Evolutionary conservation across 2,329 filamentous ascomycete species (phyloP), one percentile per base, ranked within the genome.

Genomic region (Hypoxylon sp.): DNA sequence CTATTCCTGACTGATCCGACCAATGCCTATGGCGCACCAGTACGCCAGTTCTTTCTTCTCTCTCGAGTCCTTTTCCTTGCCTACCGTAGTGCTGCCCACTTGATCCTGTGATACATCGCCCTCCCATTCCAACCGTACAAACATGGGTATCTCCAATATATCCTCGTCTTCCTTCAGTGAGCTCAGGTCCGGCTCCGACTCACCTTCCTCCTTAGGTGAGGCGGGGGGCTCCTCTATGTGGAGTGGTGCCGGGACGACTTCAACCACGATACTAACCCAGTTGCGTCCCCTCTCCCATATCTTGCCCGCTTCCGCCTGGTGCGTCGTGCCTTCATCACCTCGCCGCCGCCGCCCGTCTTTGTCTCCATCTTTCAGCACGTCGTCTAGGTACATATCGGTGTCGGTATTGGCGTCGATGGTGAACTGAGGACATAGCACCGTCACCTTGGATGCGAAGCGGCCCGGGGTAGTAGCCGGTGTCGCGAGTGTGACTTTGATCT

Each of bases 241-340:
- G 22, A 90, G 78, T 49, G 84, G 86, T 0, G 89, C 84, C 1
- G 95, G 88, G 0, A 98, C 88, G 13, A 99, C 91, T 79, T 99
- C 96, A 27, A 99, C 85, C 20, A 98, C 92, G 10, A 99, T 93
- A 72, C 91, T 96, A 14, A 96, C 96, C 93, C 95, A 98, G 79
- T 98, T 99, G 37, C 95, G 86, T 0, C 95, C 95, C 60, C 91
- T 89, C 71, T 98, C 95, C 92, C 94, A 99, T n/a, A 98, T 90
- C 81, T 98, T 98, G 58, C 95, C 96, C 0, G 93, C 93, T 79
- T 97, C 94, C 14, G 92, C 89, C 76, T 89, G 90, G 54, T 89
- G 87, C 56, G 56, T 50, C 50, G 55, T 58, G 77, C 83, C 74
- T 70, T 77, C 77, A 75, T 81, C 73, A 25, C 80, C 80, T 13